Conservation (phyloP, 2,329 filamentous ascomycete species). For the Boeremia exigua region DNA sequence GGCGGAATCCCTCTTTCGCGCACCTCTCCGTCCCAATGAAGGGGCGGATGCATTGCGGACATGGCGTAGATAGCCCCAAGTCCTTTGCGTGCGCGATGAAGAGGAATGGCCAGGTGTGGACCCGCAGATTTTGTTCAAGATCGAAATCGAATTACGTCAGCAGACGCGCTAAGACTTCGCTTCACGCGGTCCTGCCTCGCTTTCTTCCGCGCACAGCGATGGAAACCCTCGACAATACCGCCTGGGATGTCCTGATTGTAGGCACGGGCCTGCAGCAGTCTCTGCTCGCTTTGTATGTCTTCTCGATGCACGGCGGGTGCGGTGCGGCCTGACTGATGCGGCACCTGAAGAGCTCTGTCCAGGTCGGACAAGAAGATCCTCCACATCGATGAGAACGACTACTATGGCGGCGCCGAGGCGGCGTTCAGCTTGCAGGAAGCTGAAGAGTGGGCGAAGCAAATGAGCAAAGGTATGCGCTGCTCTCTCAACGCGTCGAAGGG, state of each 20-base stretch:
- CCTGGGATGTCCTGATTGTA: slow-evolving; percentile 61
- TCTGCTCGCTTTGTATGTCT: slow-evolving; percentile 60
- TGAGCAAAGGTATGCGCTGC: slow-evolving; percentile 40
- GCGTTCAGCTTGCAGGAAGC: slow-evolving; percentile 84
- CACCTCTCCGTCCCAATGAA: slow-evolving; percentile 53
- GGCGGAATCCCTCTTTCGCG: slow-evolving; percentile 55
- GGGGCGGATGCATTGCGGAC: slow-evolving; percentile 44
- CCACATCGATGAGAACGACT: slow-evolving; percentile 85
- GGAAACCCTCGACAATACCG: slow-evolving; percentile 58
- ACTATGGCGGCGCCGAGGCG: slow-evolving; percentile 86
- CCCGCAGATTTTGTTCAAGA: slow-evolving; percentile 31
- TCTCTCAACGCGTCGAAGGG: not conserved
- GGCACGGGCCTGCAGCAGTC: slow-evolving; percentile 61
- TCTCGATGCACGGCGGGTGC: slow-evolving; percentile 16
- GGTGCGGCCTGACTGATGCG: slow-evolving; percentile 74
- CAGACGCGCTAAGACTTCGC: slow-evolving; percentile 26
- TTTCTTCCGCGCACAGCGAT: slow-evolving; percentile 36
- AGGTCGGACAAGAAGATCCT: slow-evolving; percentile 90
- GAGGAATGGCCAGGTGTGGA: not conserved
- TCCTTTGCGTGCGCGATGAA: slow-evolving; percentile 47
- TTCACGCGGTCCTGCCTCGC: slow-evolving; percentile 23
- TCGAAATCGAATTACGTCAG: slow-evolving; percentile 32
- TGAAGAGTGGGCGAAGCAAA: slow-evolving; percentile 70
- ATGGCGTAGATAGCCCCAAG: slow-evolving; percentile 43
- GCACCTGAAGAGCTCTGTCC: slow-evolving; percentile 79